Evolutionary conservation across 2,329 filamentous ascomycete genomes (phyloP).

Genomic region (Xylaria sp.): DNA sequence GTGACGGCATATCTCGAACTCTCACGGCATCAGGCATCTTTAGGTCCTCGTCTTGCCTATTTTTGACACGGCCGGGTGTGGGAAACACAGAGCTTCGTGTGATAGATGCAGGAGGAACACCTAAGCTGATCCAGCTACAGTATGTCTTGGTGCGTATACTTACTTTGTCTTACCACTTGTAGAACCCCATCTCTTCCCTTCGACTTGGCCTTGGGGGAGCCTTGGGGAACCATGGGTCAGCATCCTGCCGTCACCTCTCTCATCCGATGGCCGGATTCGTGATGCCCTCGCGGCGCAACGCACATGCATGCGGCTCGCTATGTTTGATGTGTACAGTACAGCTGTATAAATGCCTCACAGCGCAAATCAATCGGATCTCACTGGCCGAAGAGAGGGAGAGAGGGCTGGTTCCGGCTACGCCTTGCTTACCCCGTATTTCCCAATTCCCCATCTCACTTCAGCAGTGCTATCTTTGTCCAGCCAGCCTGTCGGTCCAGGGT

Average conservation of each 20-base stretch:
- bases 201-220: background rate
- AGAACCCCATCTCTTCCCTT: conserved; percentile 1
- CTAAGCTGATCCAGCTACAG: background rate
- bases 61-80: background rate
- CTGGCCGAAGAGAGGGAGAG: background rate
- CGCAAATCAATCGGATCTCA: background rate
- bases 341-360: conserved; percentile 3
- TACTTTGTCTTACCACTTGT: conserved; percentile 13
- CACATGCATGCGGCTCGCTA: background rate
- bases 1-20: background rate
- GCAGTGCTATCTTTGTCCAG: conserved; percentile 7
- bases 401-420: background rate
- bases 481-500: background rate
- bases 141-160: background rate
- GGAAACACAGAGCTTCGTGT: background rate
- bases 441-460: conserved; percentile 8
- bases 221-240: conserved; percentile 5
- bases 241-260: conserved; percentile 1
- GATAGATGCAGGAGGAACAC: background rate
- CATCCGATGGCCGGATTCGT: background rate
- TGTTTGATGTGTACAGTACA: background rate
- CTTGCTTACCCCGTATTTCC: background rate
- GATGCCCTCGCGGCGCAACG: background rate
- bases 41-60: background rate
- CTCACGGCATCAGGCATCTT: background rate